Base-by-base conservation (phyloP, 2,329 filamentous ascomycete genomes). In the Pyrenophora tritici-repentis region DNA sequence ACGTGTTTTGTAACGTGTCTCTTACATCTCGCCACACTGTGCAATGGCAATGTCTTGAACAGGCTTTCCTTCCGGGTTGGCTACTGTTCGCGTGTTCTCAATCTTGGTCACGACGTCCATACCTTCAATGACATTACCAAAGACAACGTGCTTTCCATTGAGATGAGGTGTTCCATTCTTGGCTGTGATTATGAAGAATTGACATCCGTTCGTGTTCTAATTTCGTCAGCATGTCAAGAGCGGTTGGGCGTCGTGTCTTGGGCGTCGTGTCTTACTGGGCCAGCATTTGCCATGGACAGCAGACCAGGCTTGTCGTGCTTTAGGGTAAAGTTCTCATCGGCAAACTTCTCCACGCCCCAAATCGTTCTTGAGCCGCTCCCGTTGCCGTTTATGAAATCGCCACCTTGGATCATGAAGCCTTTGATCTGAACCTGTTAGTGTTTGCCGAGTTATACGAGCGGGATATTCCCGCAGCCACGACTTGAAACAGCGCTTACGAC, bases 401-500 rank as follows among this genome's bases (percentile, higher is more conserved):
- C 94, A 38, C 93, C 93, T 75, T 99, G 94, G 67, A 94, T 89
- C 93, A 97, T 97, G 78, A 97, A 97, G 67, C 90, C 89, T 76
- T 89, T 90, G 73, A 97, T 96, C 90, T 95, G 50, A 7, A 2
- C 6, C 5, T 4, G 26, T 68, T 16, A 66, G 60, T 34, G 20
- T 29, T 16, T 9, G 18, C 0, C 9, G 12, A 3, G 26, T 5
- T 32, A 38, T 17, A 24, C 35, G 12, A 33, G 31, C 34, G 6
- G 6, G 24, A 29, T 7, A 8, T 29, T 7, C 2, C 14, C 13
- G 17, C 38, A 42, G 29, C 1, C 5, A 38, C 31, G 10, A 14
- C 16, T n/a, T 36, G 10, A n/a, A n/a, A 34, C 31, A 16, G 42
- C 9, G 79, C 88, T 66, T 76, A 95, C 91, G 65, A 97, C 90